A percentile compares a stretch with the other conserved stretches of the same genome.
Evolutionary conservation across 768 basidiomycete species (phyloP).

Genomic region (Gymnopilus dilepis): DNA sequence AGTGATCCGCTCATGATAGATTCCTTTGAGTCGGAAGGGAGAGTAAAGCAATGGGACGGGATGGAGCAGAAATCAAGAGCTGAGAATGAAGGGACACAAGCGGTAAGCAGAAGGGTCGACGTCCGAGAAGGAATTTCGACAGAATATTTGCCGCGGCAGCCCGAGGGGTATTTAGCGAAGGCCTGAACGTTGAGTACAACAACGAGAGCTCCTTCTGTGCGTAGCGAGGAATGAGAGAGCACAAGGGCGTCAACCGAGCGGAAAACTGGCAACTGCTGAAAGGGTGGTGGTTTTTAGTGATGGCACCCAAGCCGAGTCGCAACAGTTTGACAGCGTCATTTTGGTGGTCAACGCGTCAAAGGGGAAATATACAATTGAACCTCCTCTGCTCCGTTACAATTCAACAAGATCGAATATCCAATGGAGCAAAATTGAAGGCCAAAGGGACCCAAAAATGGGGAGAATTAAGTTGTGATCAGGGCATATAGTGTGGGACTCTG

Average conservation of each 20-base stretch:
- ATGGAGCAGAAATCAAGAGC: neutral
- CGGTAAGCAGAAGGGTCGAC: neutral
- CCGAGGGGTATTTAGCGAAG: neutral
- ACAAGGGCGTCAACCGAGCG: neutral
- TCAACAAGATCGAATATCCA: conserved; percentile 12
- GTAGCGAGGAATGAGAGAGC: neutral
- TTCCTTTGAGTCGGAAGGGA: neutral
- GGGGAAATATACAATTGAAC: neutral
- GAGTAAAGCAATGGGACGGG: neutral
- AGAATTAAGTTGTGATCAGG: neutral
- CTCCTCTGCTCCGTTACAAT: neutral
- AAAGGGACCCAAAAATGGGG: neutral
- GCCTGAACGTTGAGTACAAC: neutral
- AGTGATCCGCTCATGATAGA: neutral
- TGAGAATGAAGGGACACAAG: neutral
- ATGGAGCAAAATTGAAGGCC: neutral
- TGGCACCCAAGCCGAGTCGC: neutral
- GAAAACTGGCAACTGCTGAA: neutral
- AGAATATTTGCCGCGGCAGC: neutral
- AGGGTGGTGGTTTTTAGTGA: neutral
- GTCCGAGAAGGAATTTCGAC: neutral
- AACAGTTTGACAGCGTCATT: neutral
- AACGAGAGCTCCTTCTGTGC: neutral
- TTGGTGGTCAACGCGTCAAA: conserved; percentile 7
- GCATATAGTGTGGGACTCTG: no score